Percentiles rank a stretch among this genome's conserved stretches.
These are phyloP conservation scores for Beta corolliflora DNA, from an alignment of 179 eudicot species.

Conservation along the genomic window DNA sequence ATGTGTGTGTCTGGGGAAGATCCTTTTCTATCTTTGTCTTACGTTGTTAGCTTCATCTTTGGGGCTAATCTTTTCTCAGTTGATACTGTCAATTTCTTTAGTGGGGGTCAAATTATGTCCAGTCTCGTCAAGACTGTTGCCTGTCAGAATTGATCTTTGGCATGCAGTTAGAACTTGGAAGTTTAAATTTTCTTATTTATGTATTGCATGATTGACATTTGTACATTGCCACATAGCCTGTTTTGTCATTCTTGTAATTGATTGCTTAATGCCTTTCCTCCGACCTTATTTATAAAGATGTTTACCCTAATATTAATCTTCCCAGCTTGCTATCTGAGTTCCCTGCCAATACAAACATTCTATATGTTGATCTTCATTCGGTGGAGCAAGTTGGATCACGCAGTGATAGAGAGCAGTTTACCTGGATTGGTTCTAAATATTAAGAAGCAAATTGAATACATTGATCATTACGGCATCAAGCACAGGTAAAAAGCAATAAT, in stretches of 20 bases:
- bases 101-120: background rate
- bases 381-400: slow-evolving; percentile 86
- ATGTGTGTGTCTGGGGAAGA: background rate
- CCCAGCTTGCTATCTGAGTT: slow-evolving; percentile 76
- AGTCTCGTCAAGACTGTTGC: background rate
- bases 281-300: slow-evolving; percentile 7
- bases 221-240: background rate
- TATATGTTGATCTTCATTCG: slow-evolving; percentile 85
- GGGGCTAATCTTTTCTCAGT: background rate
- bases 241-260: background rate
- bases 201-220: background rate
- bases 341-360: slow-evolving; percentile 97
- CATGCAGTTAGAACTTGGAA: background rate
- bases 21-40: background rate
- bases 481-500: slow-evolving; percentile 53
- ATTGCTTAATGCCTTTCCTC: slow-evolving; percentile 7
- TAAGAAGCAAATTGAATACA: slow-evolving; percentile 73
- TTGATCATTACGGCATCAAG: slow-evolving; percentile 77
- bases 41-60: background rate
- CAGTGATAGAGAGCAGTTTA: slow-evolving; percentile 62
- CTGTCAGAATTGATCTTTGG: background rate
- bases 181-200: background rate
- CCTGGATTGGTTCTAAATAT: slow-evolving; percentile 93
- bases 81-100: background rate
- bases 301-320: slow-evolving; percentile 29